Conservation (phyloP, 768 basidiomycete genomes). For the Trametes elegans region DNA sequence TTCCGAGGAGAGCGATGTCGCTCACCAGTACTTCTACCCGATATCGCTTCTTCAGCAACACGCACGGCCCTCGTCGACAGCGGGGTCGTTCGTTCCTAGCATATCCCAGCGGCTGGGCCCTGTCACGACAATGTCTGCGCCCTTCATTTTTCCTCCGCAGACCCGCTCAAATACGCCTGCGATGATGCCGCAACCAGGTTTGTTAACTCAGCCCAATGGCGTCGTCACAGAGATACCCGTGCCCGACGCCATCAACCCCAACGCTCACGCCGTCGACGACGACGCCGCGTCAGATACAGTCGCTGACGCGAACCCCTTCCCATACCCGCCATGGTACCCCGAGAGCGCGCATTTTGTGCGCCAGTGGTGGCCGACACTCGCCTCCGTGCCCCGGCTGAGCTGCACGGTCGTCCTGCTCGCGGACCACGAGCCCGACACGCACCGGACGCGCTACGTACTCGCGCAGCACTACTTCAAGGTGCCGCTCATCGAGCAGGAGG, state of each 20-base stretch:
- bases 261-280: neutral
- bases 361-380: constrained; percentile 77
- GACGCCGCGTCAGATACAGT: constrained; percentile 1
- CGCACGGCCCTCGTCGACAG: constrained; percentile 19
- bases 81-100: constrained; percentile 21
- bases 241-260: neutral
- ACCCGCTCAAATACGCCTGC: constrained; percentile 3
- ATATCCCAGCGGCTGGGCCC: constrained; percentile 25
- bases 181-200: neutral
- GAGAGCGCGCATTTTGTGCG: constrained; percentile 76
- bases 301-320: constrained; percentile 54
- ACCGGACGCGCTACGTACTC: constrained; percentile 59
- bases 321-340: constrained; percentile 66
- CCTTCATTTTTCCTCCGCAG: constrained; percentile 26
- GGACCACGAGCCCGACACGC: constrained; percentile 57
- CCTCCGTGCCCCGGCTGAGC: constrained; percentile 61
- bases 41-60: constrained; percentile 35
- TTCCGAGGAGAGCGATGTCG: constrained; percentile 64
- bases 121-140: constrained; percentile 18
- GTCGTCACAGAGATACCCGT: neutral
- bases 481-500: constrained; percentile 40
- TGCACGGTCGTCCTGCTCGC: constrained; percentile 72
- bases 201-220: neutral
- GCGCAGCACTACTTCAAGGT: constrained; percentile 78
- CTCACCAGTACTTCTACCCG: constrained; percentile 71